Conservation (phyloP, 2,329 filamentous ascomycete species). For the Alternaria panax region DNA sequence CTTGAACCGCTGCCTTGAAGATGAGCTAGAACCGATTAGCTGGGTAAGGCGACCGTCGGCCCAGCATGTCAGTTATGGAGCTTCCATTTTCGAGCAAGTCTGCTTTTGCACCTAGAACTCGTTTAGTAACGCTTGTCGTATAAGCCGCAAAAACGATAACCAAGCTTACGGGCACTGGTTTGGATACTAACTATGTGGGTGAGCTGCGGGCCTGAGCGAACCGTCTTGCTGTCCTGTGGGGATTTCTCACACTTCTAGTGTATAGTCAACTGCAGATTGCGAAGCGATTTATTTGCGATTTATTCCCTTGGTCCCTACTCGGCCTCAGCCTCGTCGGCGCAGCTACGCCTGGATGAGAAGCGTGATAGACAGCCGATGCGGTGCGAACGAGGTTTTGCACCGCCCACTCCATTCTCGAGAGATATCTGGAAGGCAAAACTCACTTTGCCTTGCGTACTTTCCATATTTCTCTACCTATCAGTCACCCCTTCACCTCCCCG, state of each 20-base stretch:
- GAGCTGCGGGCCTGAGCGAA: neutral
- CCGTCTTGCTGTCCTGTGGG: neutral
- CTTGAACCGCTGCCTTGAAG: neutral
- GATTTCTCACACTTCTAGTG: neutral
- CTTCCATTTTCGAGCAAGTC: neutral
- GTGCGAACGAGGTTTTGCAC: neutral
- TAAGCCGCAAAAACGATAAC: neutral
- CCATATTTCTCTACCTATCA: too few species aligned
- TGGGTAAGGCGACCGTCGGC: neutral
- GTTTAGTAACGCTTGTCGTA: neutral
- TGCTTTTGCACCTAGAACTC: neutral
- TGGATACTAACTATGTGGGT: neutral
- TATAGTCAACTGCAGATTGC: accelerated
- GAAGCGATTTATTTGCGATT: neutral
- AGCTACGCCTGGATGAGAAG: neutral
- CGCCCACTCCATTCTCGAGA: slow-evolving; percentile 10
- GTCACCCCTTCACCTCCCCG: neutral
- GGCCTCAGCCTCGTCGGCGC: neutral
- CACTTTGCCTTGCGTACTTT: too few species aligned
- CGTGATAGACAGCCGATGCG: neutral
- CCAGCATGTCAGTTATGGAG: neutral
- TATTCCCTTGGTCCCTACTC: neutral
- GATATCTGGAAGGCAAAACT: too few species aligned
- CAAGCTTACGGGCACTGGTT: neutral
- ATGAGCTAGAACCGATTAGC: neutral